A percentile compares a stretch with the other conserved stretches of the same genome.
These are phyloP conservation scores for Myotisia sp. DNA, from an alignment of 2,329 filamentous ascomycete species.

Conservation along the genomic window DNA sequence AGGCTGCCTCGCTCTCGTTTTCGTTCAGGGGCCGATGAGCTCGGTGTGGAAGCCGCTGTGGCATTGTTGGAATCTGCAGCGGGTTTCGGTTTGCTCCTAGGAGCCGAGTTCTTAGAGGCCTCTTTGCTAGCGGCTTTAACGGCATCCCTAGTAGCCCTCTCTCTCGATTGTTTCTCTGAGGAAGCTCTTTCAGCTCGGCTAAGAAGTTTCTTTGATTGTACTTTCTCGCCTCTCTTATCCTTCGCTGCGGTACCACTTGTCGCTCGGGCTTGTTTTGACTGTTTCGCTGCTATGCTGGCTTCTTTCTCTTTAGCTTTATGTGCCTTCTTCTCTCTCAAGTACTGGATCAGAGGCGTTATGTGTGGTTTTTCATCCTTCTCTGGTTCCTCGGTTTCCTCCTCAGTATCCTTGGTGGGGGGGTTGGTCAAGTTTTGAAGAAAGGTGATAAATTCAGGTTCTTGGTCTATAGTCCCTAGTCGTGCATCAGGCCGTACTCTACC, in stretches of 20 bases:
- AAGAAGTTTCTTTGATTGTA: constrained; percentile 30
- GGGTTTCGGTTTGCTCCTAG: constrained; percentile 18
- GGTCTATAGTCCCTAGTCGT: constrained; percentile 87
- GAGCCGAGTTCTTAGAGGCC: constrained; percentile 22
- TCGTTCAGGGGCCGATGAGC: constrained; percentile 29
- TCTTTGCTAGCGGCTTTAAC: constrained; percentile 42
- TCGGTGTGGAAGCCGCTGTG: background rate
- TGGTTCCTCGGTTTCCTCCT: constrained; percentile 38
- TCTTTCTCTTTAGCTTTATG: constrained; percentile 46
- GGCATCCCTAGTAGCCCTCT: constrained; percentile 49
- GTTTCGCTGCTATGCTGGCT: constrained; percentile 26
- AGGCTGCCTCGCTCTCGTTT: constrained; percentile 41
- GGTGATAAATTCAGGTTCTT: constrained; percentile 87
- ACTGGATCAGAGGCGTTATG: constrained; percentile 81
- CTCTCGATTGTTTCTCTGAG: constrained; percentile 23
- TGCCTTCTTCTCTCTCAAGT: constrained; percentile 80
- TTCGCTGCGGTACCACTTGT: constrained; percentile 25
- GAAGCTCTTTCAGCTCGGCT: constrained; percentile 26
- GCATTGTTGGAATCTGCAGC: background rate
- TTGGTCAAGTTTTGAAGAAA: constrained; percentile 83
- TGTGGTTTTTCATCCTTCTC: constrained; percentile 48
- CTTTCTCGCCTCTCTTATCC: constrained; percentile 28
- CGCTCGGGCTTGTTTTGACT: constrained; percentile 24
- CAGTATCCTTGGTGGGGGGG: constrained; percentile 42
- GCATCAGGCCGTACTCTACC: constrained; percentile 63